Conservation (phyloP, 1,284 basidiomycete genomes). For the Puccinia hordei region DNA sequence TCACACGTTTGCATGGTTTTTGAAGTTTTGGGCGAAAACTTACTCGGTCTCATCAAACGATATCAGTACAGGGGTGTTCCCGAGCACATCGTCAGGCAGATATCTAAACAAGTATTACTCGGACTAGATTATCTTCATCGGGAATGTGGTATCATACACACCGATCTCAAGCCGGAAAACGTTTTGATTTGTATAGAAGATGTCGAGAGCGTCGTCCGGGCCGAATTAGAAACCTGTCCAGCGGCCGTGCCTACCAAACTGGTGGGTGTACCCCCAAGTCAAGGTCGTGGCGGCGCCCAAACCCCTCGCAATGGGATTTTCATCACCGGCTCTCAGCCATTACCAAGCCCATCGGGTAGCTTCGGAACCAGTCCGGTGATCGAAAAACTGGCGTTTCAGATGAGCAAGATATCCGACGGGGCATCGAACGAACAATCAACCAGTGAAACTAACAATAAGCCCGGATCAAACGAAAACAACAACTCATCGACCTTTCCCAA, state of each 20-base stretch:
- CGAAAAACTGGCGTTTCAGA: conserved; percentile 88
- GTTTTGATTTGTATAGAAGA: conserved; percentile 96
- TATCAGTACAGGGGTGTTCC: conserved; percentile 95
- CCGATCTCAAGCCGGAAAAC: conserved; percentile 95
- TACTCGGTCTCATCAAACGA: conserved; percentile 95
- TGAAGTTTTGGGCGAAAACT: conserved; percentile 95
- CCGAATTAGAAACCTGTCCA: conserved; percentile 72
- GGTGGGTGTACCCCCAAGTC: conserved; percentile 90
- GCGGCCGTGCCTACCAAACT: conserved; percentile 73
- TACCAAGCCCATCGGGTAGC: conserved; percentile 76
- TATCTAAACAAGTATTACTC: conserved; percentile 91
- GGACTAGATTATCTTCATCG: conserved; percentile 97
- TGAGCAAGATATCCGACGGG: conserved; percentile 67
- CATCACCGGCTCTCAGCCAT: conserved; percentile 90
- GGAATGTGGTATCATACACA: conserved; percentile 89
- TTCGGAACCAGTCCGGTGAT: conserved; percentile 74
- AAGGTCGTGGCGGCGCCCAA: conserved; percentile 94
- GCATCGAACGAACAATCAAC: conserved; percentile 34
- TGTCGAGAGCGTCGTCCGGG: conserved; percentile 87
- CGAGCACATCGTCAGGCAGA: conserved; percentile 89
- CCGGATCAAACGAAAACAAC: not conserved
- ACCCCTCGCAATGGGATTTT: conserved; percentile 85
- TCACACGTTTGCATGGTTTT: conserved; percentile 99
- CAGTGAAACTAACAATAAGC: conserved; percentile 8
- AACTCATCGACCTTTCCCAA: conserved; percentile 7